Evolutionary conservation across 2,329 filamentous ascomycete species (phyloP).

Genomic region (Aspergillus oerlinghausenensis): DNA sequence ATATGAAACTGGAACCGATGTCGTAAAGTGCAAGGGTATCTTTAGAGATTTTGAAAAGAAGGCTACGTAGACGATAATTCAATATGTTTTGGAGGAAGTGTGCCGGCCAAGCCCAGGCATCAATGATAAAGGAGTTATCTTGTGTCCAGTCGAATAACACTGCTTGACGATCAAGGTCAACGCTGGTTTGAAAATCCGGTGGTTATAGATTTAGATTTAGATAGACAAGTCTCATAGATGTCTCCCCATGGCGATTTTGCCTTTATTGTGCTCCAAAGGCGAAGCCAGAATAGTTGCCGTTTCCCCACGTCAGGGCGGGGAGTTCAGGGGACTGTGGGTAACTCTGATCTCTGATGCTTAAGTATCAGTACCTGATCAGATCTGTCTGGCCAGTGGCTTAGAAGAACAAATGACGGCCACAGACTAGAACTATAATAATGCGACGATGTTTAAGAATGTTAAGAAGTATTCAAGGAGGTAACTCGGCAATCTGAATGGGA

Average conservation of each 20-base stretch:
- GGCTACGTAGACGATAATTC: too few species aligned
- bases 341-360: background rate
- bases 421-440: background rate
- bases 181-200: background rate
- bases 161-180: background rate
- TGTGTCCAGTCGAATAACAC: background rate
- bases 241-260: background rate
- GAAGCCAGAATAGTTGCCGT: background rate
- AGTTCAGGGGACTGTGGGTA: background rate
- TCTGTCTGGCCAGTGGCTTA: background rate
- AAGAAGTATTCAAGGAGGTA: background rate
- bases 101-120: background rate
- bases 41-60: background rate
- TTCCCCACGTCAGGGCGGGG: background rate
- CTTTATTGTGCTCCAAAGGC: background rate
- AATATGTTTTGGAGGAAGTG: too few species aligned
- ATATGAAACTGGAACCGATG: background rate
- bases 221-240: background rate
- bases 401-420: too few species aligned
- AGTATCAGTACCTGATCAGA: background rate
- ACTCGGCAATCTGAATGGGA: background rate
- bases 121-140: background rate
- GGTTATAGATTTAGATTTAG: background rate
- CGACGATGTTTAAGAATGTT: background rate
- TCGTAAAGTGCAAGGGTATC: background rate